These are phyloP conservation scores for Eucalyptus polybractea DNA, from an alignment of 345 rosid genomes.

Conservation along the genomic window DNA sequence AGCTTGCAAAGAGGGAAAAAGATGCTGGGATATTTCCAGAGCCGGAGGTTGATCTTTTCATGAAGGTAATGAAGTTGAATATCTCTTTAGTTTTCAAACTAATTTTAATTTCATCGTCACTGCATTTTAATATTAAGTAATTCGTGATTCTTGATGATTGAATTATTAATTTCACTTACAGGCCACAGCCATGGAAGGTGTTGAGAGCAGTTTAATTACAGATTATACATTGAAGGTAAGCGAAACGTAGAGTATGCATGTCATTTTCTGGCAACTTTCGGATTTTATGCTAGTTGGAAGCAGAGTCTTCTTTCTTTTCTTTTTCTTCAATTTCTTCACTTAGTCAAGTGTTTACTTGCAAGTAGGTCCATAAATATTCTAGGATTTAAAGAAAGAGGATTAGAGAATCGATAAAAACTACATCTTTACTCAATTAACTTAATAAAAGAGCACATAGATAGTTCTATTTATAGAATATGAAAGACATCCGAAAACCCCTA, in stretches of 20 bases:
- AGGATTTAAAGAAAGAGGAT: background rate
- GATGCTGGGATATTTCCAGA: slow-evolving; percentile 74
- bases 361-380: background rate
- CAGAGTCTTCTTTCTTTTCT: background rate
- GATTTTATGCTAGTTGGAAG: background rate
- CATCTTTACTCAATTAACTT: background rate
- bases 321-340: background rate
- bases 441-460: background rate
- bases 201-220: slow-evolving; percentile 71
- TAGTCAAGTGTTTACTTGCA: background rate
- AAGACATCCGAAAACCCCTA: background rate
- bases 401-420: background rate
- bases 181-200: slow-evolving; percentile 71
- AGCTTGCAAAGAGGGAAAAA: slow-evolving; percentile 72
- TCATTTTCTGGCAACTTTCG: background rate
- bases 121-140: background rate
- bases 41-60: slow-evolving; percentile 78
- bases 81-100: background rate
- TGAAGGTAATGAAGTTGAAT: slow-evolving; percentile 47
- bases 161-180: background rate
- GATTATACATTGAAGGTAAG: slow-evolving; percentile 87
- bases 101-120: background rate
- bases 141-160: background rate
- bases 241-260: background rate
- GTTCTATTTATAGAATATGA: background rate